phyloP scores from a whole-genome alignment of 148 eudicot species.

The Camellia granthamiana region DNA sequence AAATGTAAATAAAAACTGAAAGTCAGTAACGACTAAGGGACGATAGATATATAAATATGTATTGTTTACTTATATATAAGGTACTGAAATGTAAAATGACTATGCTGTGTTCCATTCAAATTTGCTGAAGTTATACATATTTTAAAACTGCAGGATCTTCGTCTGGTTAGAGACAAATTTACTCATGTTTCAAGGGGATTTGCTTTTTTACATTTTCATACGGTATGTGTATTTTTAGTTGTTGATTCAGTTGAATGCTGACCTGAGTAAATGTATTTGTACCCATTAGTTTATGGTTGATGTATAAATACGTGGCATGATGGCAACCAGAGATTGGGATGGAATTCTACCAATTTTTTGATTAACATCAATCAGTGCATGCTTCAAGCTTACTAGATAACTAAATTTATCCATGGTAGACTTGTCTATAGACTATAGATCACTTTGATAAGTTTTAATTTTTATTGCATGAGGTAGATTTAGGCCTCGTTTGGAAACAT shows the following conservation, averaged over 20 bases:
- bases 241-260: not conserved
- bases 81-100: too few species aligned
- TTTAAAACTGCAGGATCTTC: conserved; percentile 74
- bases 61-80: too few species aligned
- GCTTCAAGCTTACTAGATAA: not conserved
- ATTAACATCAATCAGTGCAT: not conserved
- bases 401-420: not conserved
- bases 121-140: not conserved
- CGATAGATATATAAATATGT: too few species aligned
- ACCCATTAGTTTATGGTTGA: not conserved
- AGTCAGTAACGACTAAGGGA: too few species aligned
- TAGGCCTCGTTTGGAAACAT: too few species aligned
- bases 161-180: conserved; percentile 95
- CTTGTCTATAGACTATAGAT: not conserved
- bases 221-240: conserved; percentile 43
- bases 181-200: conserved; percentile 97
- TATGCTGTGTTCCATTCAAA: not conserved
- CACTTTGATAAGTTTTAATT: not conserved
- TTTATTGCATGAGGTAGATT: not conserved
- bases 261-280: not conserved
- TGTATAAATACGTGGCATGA: not conserved
- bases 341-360: not conserved
- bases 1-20: too few species aligned
- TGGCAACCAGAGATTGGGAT: not conserved
- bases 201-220: conserved; percentile 86